These are phyloP conservation scores for Cornus controversa DNA, from an alignment of 148 eudicot species.

Conservation along the genomic window DNA sequence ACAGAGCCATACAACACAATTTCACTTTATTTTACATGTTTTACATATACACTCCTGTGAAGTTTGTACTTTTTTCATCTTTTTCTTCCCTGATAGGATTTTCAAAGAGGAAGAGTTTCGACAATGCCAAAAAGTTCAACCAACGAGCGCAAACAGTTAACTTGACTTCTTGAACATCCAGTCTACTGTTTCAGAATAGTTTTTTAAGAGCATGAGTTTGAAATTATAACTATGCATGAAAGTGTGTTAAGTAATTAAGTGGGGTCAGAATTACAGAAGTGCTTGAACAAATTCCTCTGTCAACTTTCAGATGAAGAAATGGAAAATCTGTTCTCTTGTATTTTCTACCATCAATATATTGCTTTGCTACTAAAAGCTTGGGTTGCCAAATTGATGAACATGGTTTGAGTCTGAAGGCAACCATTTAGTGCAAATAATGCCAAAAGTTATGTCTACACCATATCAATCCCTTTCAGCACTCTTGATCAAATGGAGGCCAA, in stretches of 20 bases:
- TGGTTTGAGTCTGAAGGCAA: too few relatives aligned
- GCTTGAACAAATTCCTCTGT: background rate
- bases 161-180: background rate
- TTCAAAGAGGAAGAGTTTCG: background rate
- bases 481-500: too few relatives aligned
- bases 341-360: background rate
- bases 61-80: background rate
- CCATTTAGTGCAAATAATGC: too few relatives aligned
- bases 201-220: background rate
- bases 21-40: background rate
- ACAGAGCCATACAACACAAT: background rate
- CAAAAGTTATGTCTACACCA: too few relatives aligned
- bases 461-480: too few relatives aligned
- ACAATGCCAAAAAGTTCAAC: background rate
- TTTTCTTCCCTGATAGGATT: background rate
- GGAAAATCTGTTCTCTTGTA: background rate
- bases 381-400: too few relatives aligned
- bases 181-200: slow-evolving; percentile 1
- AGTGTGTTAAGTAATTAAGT: background rate
- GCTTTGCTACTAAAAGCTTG: too few relatives aligned
- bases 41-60: background rate
- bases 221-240: background rate
- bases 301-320: background rate
- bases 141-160: background rate
- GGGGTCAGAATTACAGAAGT: background rate